Evolutionary conservation across 2,329 filamentous ascomycete species (phyloP).

Genomic region (Beauveria rudraprayagi): DNA sequence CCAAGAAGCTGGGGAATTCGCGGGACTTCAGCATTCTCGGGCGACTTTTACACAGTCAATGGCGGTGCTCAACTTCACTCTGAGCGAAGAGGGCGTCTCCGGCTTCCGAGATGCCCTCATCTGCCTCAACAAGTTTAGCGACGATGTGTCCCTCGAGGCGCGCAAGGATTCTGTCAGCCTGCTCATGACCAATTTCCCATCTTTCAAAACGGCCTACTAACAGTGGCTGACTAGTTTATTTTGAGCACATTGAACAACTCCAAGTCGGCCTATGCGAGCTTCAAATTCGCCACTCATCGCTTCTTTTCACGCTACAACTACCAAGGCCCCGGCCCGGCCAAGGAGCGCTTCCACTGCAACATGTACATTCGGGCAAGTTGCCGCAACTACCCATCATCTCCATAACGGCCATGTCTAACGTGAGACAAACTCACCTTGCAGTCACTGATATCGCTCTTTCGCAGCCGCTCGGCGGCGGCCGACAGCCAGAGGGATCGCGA

Average conservation of each 20-base stretch:
- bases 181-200: neutral
- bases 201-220: neutral
- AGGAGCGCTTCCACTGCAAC: slow-evolving; percentile 62
- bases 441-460: slow-evolving; percentile 67
- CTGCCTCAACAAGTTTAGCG: slow-evolving; percentile 72
- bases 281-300: slow-evolving; percentile 55
- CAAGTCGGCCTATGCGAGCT: slow-evolving; percentile 70
- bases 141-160: slow-evolving; percentile 69
- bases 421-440: slow-evolving; percentile 21
- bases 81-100: slow-evolving; percentile 64
- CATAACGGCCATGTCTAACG: too few species aligned
- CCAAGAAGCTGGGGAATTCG: neutral
- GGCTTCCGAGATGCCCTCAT: slow-evolving; percentile 65
- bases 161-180: slow-evolving; percentile 53
- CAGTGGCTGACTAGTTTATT: slow-evolving; percentile 44
- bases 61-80: slow-evolving; percentile 62
- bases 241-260: slow-evolving; percentile 72
- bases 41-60: slow-evolving; percentile 26
- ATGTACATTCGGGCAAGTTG: slow-evolving; percentile 59
- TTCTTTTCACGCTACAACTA: slow-evolving; percentile 71
- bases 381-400: neutral
- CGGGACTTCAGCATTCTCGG: neutral
- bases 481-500: slow-evolving; percentile 43
- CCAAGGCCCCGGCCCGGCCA: slow-evolving; percentile 41
- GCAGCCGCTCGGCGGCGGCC: slow-evolving; percentile 49